phyloP scores from a whole-genome alignment of 1,139 yeast genomes.

The Kluyveromyces sp. region DNA sequence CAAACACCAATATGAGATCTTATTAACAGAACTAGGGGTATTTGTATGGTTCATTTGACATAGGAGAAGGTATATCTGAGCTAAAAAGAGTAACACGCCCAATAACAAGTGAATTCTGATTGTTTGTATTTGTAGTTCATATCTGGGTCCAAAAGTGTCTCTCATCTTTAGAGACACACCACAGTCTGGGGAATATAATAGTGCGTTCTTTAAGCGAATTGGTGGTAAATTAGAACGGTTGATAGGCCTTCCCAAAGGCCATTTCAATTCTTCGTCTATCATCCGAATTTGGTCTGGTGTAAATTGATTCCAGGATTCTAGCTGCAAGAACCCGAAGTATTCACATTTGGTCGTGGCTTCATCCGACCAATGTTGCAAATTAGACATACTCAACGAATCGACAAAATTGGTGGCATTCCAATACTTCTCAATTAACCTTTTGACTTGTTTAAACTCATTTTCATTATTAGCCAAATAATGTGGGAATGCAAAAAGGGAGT shows the following conservation, averaged over 20 bases:
- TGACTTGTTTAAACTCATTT: slow-evolving; percentile 38
- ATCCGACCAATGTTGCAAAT: slow-evolving; percentile 32
- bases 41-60: slow-evolving; percentile 63
- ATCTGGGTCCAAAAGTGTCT: slow-evolving; percentile 47
- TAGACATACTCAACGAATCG: slow-evolving; percentile 33
- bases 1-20: slow-evolving; percentile 59
- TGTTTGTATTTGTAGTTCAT: slow-evolving; percentile 41
- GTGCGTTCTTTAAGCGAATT: slow-evolving; percentile 44
- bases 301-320: slow-evolving; percentile 48
- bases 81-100: slow-evolving; percentile 41
- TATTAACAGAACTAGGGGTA: slow-evolving; percentile 73
- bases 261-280: slow-evolving; percentile 62
- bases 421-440: slow-evolving; percentile 26
- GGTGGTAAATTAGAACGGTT: slow-evolving; percentile 44
- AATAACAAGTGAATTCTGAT: slow-evolving; percentile 41
- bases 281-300: slow-evolving; percentile 44
- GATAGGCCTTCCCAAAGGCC: slow-evolving; percentile 74
- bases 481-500: slow-evolving; percentile 44
- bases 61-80: slow-evolving; percentile 43
- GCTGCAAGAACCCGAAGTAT: slow-evolving; percentile 57
- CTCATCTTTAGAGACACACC: slow-evolving; percentile 47
- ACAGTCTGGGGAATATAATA: slow-evolving; percentile 85
- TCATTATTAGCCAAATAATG: slow-evolving; percentile 32
- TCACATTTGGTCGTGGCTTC: slow-evolving; percentile 53
- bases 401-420: slow-evolving; percentile 30